Evolutionary conservation across 2,329 filamentous ascomycete genomes (phyloP), one percentile per base, ranked within the genome.

Genomic region (Malbranchea zuffiana): DNA sequence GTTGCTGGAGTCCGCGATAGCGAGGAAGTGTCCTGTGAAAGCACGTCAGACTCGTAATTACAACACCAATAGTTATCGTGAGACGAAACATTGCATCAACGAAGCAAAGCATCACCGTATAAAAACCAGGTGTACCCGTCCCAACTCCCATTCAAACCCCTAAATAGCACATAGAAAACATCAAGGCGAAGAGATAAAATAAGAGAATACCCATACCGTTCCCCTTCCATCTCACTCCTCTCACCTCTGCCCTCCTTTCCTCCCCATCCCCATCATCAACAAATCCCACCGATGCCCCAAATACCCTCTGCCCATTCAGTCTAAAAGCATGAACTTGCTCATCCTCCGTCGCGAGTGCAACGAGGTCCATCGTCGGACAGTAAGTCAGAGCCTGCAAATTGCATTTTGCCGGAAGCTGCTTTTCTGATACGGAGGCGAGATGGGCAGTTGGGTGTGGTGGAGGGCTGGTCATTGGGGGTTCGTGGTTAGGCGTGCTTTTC

Each of bases 331-430:
- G 71, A 12, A 95, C 65, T 33, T 77, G 75, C 32, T 75, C 75
- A 42, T 77, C 73, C 11, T 71, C 68, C n/a, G 71, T 74, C 10
- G 80, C 78, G 8, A 84, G 66, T 8, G 82, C 81, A 8, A 86
- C 69, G 30, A 96, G 69, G 60, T 95, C 84, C 65, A 93, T 82
- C 6, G 78, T 80, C 11, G 87, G 84, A 58, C 85, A 93, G 59
- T 82, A 84, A 17, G 78, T 71, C 21, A 88, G 67, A 34, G 80
- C 50, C 41, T 49, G 52, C 34, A 55, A 43, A 47, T 65, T 65
- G 48, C 60, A 62, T 58, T 59, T 62, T 49, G 55, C 50, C 20
- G 57, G 50, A 25, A 64, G 49, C 33, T 51, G 54, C 47, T 64
- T 62, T 44, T 62, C 60, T 27, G 54, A 56, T 30, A 63, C 56